These are phyloP conservation scores for Xylaria sp. DNA, from an alignment of 2,329 filamentous ascomycete species.

Conservation along the genomic window DNA sequence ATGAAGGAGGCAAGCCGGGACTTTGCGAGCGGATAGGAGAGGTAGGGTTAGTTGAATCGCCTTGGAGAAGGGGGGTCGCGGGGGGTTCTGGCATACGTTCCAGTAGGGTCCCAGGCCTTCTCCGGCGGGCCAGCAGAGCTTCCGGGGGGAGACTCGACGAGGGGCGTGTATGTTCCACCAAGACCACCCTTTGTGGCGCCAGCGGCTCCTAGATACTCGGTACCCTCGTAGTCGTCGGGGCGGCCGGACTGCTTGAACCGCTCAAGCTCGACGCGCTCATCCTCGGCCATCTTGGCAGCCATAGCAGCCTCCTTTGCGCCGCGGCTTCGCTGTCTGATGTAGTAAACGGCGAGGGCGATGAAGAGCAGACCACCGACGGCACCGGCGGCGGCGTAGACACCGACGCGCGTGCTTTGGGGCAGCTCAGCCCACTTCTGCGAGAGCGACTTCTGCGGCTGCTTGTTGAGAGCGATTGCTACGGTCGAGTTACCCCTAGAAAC, in stretches of 20 bases:
- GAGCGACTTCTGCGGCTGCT: slow-evolving; percentile 36
- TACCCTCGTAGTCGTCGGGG: slow-evolving; percentile 35
- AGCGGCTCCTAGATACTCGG: slow-evolving; percentile 12
- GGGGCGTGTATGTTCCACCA: slow-evolving; percentile 15
- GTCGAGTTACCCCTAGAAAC: slow-evolving; percentile 52
- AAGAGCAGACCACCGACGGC: slow-evolving; percentile 36
- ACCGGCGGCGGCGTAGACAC: slow-evolving; percentile 47
- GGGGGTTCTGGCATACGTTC: not conserved
- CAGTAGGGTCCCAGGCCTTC: slow-evolving; percentile 20
- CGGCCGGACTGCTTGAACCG: slow-evolving; percentile 42
- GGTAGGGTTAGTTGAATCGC: slow-evolving; percentile 7
- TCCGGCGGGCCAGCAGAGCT: slow-evolving; percentile 19
- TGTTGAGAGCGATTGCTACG: slow-evolving; percentile 41
- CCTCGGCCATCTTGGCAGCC: slow-evolving; percentile 40
- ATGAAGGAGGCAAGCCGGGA: slow-evolving; percentile 22
- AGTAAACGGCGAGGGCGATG: slow-evolving; percentile 44
- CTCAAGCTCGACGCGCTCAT: slow-evolving; percentile 49
- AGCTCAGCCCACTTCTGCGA: slow-evolving; percentile 52
- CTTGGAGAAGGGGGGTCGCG: slow-evolving; percentile 14
- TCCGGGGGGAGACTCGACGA: slow-evolving; percentile 20
- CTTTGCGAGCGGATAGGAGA: slow-evolving; percentile 21
- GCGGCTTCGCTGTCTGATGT: slow-evolving; percentile 48
- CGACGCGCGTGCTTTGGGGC: slow-evolving; percentile 45
- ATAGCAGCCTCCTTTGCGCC: slow-evolving; percentile 48
- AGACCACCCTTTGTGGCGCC: slow-evolving; percentile 12